These are phyloP conservation scores for Neurospora sp. DNA, from an alignment of 495 filamentous ascomycete species.

Conservation along the genomic window DNA sequence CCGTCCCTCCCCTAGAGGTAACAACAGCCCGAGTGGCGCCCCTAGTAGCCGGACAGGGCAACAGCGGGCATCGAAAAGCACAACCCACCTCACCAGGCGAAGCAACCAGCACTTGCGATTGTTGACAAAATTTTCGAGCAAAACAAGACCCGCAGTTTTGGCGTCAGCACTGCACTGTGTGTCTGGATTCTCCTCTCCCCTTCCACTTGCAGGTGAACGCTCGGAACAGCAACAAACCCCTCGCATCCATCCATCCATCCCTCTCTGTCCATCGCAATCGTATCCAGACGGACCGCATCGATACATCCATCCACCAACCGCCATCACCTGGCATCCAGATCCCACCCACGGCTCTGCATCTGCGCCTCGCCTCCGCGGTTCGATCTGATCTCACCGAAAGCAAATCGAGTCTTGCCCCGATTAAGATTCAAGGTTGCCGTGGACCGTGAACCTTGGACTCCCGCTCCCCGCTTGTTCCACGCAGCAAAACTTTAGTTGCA, in stretches of 20 bases:
- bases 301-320: background rate
- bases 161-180: background rate
- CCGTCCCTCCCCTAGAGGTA: background rate
- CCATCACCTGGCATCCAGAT: background rate
- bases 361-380: background rate
- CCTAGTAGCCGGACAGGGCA: background rate
- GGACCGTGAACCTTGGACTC: slow-evolving; percentile 17
- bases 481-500: slow-evolving; percentile 26
- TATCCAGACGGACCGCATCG: background rate
- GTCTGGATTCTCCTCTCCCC: background rate
- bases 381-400: background rate
- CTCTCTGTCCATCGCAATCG: background rate
- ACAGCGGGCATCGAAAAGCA: background rate
- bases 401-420: background rate
- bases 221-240: background rate
- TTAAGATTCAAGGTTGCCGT: background rate
- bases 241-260: background rate
- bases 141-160: slow-evolving; percentile 3
- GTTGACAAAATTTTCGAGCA: slow-evolving; percentile 25
- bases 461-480: slow-evolving; percentile 26
- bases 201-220: background rate
- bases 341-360: background rate
- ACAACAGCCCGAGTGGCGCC: background rate
- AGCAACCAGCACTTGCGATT: slow-evolving; percentile 17
- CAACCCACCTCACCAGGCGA: slow-evolving; percentile 1